Evolutionary conservation across 305 asterid genomes (phyloP), one percentile per base, ranked within the genome.

Genomic region (Plantago coronopus): DNA sequence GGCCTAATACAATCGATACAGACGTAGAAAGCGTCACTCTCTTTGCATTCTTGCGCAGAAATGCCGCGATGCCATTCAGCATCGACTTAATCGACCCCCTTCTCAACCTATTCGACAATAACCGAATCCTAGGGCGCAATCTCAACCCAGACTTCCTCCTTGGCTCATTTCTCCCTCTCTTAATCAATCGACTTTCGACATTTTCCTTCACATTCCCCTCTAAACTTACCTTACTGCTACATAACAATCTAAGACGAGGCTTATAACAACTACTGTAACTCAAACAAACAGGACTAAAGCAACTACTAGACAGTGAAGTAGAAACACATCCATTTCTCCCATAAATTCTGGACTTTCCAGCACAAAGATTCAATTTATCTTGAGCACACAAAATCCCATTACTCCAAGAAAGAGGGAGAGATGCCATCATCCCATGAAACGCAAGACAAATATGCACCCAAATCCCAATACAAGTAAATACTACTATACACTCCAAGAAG

Each of bases 401-500:
- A 63, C 70, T 85, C 77, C 79, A 83, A 74, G 73, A 81, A 63
- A 87, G 75, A 31, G 95, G 90, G 25, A 87, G 69, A 69, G 86
- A 79, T n/a, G 97, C 83, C 94, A 85, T 85, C 37, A 65, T 73
- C 67, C 69, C 67, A 64, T 56, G 46, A 72, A 59, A 80, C 69
- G 55, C 68, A 70, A 62, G 11, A 49, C 69, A 54, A 55, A 51
- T 15, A 44, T 7, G 66, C 46, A 51, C 51, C 64, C n/a, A n/a
- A n/a, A n/a, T n/a, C n/a, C n/a, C 59, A 18, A 37, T 23, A 17
- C 61, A 63, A 72, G 23, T 34, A 34, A 6, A 34, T 6, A 9
- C 2, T 27, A 27, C 4, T 48, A 63, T 40, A n/a, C 48, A 68
- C 40, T 23, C 29, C 27, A 25, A 56, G 46, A 59, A 65, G 29